These are phyloP conservation scores for Daldinia sp. DNA, from an alignment of 2,329 filamentous ascomycete genomes.

Conservation along the genomic window DNA sequence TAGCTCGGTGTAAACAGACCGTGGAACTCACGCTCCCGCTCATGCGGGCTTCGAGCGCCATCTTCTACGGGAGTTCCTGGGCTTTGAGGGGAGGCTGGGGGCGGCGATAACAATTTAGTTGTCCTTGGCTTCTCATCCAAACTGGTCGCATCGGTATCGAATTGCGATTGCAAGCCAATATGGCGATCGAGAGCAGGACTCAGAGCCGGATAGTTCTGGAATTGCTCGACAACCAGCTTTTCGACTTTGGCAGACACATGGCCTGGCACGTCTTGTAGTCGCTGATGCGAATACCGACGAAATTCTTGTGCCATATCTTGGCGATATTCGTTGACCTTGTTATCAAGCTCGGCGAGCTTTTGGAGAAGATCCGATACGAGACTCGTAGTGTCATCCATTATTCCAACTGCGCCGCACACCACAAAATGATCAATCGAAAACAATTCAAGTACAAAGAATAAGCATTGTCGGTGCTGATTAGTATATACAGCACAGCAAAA, in stretches of 20 bases:
- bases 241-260: slow-evolving; percentile 62
- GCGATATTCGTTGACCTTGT: slow-evolving; percentile 68
- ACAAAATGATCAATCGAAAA: slow-evolving; percentile 44
- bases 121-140: slow-evolving; percentile 43
- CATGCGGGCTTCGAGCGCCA: slow-evolving; percentile 60
- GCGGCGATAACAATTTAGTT: slow-evolving; percentile 52
- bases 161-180: slow-evolving; percentile 34
- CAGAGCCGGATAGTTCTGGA: slow-evolving; percentile 61
- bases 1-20: slow-evolving; percentile 73
- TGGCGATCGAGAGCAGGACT: slow-evolving; percentile 52
- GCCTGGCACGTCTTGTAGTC: slow-evolving; percentile 62
- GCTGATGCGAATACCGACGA: slow-evolving; percentile 63
- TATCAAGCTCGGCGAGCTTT: slow-evolving; percentile 68
- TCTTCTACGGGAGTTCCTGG: slow-evolving; percentile 54
- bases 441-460: slow-evolving; percentile 44
- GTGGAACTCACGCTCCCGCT: slow-evolving; percentile 69
- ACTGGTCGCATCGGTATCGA: slow-evolving; percentile 28
- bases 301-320: slow-evolving; percentile 70
- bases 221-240: slow-evolving; percentile 60
- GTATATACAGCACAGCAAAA: slow-evolving; percentile 22
- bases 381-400: slow-evolving; percentile 63
- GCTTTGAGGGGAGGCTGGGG: slow-evolving; percentile 56
- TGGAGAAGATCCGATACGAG: slow-evolving; percentile 65
- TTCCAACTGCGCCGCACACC: slow-evolving; percentile 43
- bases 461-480: slow-evolving; percentile 41